phyloP scores from a whole-genome alignment of 2,329 filamentous ascomycete species.

The Parafenestella ontariensis region DNA sequence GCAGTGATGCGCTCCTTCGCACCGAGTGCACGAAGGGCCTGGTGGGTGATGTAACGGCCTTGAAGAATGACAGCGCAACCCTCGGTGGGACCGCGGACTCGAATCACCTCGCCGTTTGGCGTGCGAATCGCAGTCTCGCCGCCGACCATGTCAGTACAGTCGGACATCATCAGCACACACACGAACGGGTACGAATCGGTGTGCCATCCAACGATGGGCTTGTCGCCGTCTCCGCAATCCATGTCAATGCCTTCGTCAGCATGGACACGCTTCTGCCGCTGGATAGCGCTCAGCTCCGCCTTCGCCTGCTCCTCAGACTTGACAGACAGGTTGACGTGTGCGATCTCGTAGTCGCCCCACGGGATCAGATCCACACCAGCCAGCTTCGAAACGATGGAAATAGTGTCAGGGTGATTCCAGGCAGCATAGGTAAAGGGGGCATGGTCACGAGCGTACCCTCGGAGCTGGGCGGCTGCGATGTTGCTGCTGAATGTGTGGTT shows the following conservation, averaged over 20 bases:
- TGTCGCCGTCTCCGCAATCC: conserved; percentile 56
- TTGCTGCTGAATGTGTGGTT: conserved; percentile 67
- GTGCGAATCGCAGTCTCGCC: conserved; percentile 69
- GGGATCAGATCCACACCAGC: conserved; percentile 66
- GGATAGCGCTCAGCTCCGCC: conserved; percentile 51
- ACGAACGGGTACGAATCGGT: conserved; percentile 72
- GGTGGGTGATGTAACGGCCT: conserved; percentile 71
- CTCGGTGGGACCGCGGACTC: conserved; percentile 67
- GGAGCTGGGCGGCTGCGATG: conserved; percentile 62
- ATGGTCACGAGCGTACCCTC: conserved; percentile 64
- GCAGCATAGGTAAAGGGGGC: conserved; percentile 70
- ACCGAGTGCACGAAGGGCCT: conserved; percentile 66
- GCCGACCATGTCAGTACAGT: conserved; percentile 68
- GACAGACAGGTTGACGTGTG: conserved; percentile 63
- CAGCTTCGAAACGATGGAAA: conserved; percentile 62
- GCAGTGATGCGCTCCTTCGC: conserved; percentile 69
- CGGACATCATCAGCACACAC: conserved; percentile 72
- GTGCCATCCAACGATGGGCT: conserved; percentile 69
- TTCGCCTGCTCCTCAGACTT: conserved; percentile 58
- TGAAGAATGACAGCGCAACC: conserved; percentile 70
- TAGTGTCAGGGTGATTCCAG: conserved; percentile 64
- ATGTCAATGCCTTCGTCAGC: conserved; percentile 53
- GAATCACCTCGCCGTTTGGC: conserved; percentile 61
- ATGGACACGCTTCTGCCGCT: conserved; percentile 47
- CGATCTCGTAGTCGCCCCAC: conserved; percentile 64